Percentiles rank a stretch among this genome's conserved stretches.
These are phyloP conservation scores for Tirmania nivea DNA, from an alignment of 495 filamentous ascomycete species.

Conservation along the genomic window DNA sequence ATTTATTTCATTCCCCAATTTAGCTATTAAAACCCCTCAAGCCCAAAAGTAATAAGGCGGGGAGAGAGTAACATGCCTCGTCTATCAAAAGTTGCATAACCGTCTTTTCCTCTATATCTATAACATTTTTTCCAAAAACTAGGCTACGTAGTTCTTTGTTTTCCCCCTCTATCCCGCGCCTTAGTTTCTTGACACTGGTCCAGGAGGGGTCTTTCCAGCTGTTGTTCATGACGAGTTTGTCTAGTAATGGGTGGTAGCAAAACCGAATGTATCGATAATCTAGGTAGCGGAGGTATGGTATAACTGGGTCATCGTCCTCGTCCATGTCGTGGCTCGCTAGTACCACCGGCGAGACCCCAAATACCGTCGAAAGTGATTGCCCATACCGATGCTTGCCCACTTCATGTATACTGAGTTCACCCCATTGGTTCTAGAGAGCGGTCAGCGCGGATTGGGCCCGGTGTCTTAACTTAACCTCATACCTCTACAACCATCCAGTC, in stretches of 20 bases:
- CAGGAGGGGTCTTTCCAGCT: conserved; percentile 87
- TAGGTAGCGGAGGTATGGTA: conserved; percentile 46
- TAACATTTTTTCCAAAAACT: conserved; percentile 71
- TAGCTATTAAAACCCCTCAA: background rate
- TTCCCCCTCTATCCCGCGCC: conserved; percentile 70
- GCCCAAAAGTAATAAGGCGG: background rate
- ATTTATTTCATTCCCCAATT: background rate
- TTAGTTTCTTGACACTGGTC: conserved; percentile 53
- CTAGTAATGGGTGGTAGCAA: conserved; percentile 67
- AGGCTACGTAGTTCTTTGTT: conserved; percentile 64
- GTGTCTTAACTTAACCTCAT: background rate
- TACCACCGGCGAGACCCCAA: conserved; percentile 41
- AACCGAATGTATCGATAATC: conserved; percentile 91
- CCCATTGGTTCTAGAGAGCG: conserved; percentile 62
- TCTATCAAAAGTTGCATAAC: conserved; percentile 64
- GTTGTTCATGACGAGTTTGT: conserved; percentile 65
- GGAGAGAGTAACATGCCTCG: conserved; percentile 37
- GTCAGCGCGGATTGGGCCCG: no score
- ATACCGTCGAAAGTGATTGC: conserved; percentile 65
- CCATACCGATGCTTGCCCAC: conserved; percentile 50
- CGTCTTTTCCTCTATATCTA: conserved; percentile 80
- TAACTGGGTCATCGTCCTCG: conserved; percentile 66
- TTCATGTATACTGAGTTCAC: conserved; percentile 54
- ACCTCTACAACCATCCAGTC: conserved; percentile 82
- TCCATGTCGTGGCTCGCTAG: conserved; percentile 34